A percentile compares a stretch with the other conserved stretches of the same genome.
These are phyloP conservation scores for Trichosanthes cucumerina DNA, from an alignment of 306 rosid genomes.

Conservation along the genomic window DNA sequence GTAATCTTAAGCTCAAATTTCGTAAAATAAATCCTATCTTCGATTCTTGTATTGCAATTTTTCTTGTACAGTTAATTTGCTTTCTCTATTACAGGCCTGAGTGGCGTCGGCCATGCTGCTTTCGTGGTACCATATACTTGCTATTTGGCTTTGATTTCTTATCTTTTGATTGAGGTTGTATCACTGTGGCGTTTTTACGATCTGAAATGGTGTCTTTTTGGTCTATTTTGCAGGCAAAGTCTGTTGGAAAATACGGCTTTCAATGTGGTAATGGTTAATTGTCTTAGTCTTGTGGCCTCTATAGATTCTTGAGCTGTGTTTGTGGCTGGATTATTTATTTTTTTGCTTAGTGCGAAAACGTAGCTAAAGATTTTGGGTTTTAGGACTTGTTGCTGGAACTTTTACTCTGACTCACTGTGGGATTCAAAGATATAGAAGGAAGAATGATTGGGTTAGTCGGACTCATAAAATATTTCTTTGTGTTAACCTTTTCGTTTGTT, in stretches of 20 bases:
- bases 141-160: neutral
- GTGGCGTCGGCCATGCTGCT: constrained; percentile 42
- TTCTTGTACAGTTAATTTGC: neutral
- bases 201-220: neutral
- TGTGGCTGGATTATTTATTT: constrained; percentile 13
- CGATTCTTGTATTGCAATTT: neutral
- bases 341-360: neutral
- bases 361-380: constrained; percentile 3
- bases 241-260: constrained; percentile 34
- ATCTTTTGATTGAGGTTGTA: neutral
- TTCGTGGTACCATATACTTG: constrained; percentile 45
- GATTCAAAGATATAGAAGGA: constrained; percentile 42
- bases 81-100: constrained; percentile 36
- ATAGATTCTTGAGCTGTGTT: constrained; percentile 11
- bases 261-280: constrained; percentile 48
- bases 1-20: constrained; percentile 15
- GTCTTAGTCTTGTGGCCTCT: neutral
- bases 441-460: constrained; percentile 73
- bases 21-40: neutral
- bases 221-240: constrained; percentile 40
- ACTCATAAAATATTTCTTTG: neutral
- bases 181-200: neutral
- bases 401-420: constrained; percentile 50
- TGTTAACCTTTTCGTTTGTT: neutral
- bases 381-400: constrained; percentile 67